Base-by-base conservation (phyloP, 495 filamentous ascomycete species). In the Xylaria telfairii region DNA sequence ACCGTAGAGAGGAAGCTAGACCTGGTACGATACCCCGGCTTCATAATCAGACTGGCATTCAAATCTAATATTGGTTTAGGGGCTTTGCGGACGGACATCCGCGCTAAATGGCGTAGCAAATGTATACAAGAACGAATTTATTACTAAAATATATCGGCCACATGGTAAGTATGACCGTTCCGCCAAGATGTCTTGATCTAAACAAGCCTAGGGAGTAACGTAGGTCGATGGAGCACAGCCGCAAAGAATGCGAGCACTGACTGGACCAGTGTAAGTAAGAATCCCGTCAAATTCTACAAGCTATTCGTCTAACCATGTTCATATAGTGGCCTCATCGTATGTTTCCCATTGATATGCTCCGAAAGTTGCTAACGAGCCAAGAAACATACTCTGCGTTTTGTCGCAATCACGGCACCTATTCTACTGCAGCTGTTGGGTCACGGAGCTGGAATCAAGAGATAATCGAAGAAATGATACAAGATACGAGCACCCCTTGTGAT, bases 401-500 rank as follows among this genome's bases (percentile, higher is more conserved):
- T 59, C 65, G 75, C 21, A 71, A 81, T 1, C 79, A 73, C 53
- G 82, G 82, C 13, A 69, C 69, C 51, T 63, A 81, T 62, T 57
- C 0, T 15, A 81, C 79, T 3, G 13, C 6, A 9, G 56, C 32
- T 7, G 70, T 70, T 1, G 75, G 72, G 3, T 54, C 49, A 19
- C 75, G 68, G 21, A 78, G 77, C 68, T 84, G 82, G 82, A 84
- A 84, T 42, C 68, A 80, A 69, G 78, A 82, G 73, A 78, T 78
- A 28, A 82, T 81, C 32, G 49, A 73, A 57, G n/a, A 62, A 5
- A 83, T 84, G 81, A 67, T 65, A 2, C 24, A 37, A 0, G 75
- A 82, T 46, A 51, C 82, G 41, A 49, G 42, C 10, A 65, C 47
- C 9, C 73, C 68, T 26, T 84, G 81, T 80, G 28, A 75, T 13